Evolutionary conservation across 108 stramenopile species (phyloP).

Genomic region (Parietichytrium sp.): DNA sequence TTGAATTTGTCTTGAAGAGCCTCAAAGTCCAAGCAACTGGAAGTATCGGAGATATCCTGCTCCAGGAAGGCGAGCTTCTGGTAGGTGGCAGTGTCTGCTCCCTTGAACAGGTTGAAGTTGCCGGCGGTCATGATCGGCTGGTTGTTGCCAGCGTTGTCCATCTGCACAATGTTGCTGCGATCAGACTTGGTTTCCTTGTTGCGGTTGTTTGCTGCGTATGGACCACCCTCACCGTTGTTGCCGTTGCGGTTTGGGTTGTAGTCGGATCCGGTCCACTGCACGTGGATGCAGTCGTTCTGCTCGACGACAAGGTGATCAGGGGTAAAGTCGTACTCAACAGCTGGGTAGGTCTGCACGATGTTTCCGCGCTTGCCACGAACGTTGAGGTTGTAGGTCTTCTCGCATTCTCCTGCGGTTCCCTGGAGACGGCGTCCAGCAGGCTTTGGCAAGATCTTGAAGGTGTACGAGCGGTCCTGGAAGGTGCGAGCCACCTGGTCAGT

Average conservation of each 20-base stretch:
- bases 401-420: not conserved
- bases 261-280: conserved; percentile 58
- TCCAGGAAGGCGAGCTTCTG: conserved; percentile 45
- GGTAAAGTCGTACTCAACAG: conserved; percentile 57
- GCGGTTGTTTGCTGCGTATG: conserved; percentile 52
- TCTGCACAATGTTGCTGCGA: conserved; percentile 48
- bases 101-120: not conserved
- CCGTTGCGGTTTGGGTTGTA: conserved; percentile 56
- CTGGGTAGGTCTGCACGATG: conserved; percentile 57
- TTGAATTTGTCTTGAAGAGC: conserved; percentile 46
- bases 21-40: conserved; percentile 5
- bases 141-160: conserved; percentile 34
- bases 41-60: conserved; percentile 40
- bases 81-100: not conserved
- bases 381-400: conserved; percentile 51
- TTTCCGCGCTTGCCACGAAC: conserved; percentile 58
- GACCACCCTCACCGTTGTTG: conserved; percentile 58
- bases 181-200: conserved; percentile 51
- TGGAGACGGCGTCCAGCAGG: too few relatives aligned
- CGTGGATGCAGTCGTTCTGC: conserved; percentile 49
- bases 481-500: conserved; percentile 58
- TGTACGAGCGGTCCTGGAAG: conserved; percentile 59
- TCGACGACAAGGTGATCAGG: conserved; percentile 43
- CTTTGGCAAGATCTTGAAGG: conserved; percentile 45
- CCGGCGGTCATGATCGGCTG: not conserved